A percentile compares a stretch with the other conserved stretches of the same genome.
These are phyloP conservation scores for Fusarium redolens DNA, from an alignment of 2,329 filamentous ascomycete species.

Conservation along the genomic window DNA sequence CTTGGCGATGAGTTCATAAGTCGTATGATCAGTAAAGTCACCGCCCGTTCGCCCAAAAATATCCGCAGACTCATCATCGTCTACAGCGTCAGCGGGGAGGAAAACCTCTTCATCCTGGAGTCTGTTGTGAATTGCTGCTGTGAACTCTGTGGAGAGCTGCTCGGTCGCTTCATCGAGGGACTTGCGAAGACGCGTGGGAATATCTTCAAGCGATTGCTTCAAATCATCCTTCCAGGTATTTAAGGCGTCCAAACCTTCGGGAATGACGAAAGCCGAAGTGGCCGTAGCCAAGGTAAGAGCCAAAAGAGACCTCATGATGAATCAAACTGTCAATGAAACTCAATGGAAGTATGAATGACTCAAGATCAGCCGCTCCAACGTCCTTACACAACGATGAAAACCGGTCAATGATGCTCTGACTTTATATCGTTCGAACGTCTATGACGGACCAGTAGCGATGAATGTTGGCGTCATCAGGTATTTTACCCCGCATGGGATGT, in stretches of 20 bases:
- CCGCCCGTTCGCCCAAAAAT: constrained; percentile 30
- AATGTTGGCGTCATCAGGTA: constrained; percentile 36
- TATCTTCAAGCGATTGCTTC: constrained; percentile 13
- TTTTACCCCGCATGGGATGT: constrained; percentile 24
- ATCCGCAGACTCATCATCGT: not conserved
- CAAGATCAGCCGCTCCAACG: not conserved
- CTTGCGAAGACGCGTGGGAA: constrained; percentile 6
- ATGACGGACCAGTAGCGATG: not conserved
- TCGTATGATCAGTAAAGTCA: constrained; percentile 72
- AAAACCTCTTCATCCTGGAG: constrained; percentile 19
- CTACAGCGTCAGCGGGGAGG: not conserved
- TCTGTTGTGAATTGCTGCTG: constrained; percentile 17
- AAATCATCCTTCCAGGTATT: constrained; percentile 17
- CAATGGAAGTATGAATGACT: not conserved
- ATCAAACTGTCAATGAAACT: not conserved
- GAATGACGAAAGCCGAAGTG: constrained; percentile 36
- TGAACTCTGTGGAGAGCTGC: constrained; percentile 26
- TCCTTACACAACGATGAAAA: not conserved
- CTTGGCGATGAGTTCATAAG: constrained; percentile 82
- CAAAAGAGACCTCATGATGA: constrained; percentile 35
- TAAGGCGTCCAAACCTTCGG: constrained; percentile 14
- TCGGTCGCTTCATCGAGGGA: constrained; percentile 29
- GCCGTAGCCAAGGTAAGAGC: constrained; percentile 36
- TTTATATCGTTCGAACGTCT: constrained; percentile 2
- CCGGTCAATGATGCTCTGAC: constrained; percentile 28